These are phyloP conservation scores for Talaromyces rugulosus DNA, from an alignment of 2,329 filamentous ascomycete species.

Conservation along the genomic window DNA sequence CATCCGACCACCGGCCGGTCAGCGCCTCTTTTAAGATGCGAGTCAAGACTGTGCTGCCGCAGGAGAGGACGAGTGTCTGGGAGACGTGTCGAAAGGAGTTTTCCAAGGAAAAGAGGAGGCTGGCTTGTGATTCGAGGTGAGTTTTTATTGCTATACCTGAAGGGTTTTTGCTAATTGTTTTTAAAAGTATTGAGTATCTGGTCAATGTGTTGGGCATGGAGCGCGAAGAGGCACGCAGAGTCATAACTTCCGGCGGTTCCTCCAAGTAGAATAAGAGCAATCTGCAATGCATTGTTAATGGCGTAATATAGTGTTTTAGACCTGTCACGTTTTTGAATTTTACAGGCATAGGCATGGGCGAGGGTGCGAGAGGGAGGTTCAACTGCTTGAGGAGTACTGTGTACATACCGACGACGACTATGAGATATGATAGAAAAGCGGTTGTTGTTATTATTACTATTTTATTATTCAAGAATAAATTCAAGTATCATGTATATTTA, in stretches of 20 bases:
- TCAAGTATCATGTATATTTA: not conserved
- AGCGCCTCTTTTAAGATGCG: constrained; percentile 78
- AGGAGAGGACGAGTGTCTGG: constrained; percentile 63
- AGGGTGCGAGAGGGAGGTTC: not conserved
- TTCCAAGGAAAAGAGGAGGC: constrained; percentile 63
- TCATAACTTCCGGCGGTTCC: constrained; percentile 30
- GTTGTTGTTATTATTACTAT: not conserved
- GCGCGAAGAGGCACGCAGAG: constrained; percentile 48
- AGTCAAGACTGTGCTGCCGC: constrained; percentile 73
- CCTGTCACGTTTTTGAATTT: not conserved
- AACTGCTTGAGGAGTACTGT: not conserved
- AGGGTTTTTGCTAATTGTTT: not conserved
- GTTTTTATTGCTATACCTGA: constrained; percentile 28
- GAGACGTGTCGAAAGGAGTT: constrained; percentile 72
- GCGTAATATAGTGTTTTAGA: not conserved
- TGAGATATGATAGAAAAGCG: not conserved
- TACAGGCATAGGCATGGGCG: not conserved
- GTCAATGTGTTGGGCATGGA: constrained; percentile 58
- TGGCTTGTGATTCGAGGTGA: constrained; percentile 74
- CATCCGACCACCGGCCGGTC: constrained; percentile 90
- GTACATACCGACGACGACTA: not conserved
- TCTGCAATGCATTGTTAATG: not conserved
- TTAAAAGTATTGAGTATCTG: constrained; percentile 58
- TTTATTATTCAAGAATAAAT: not conserved
- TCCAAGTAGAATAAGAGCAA: constrained; percentile 1